A percentile compares a stretch with the other conserved stretches of the same genome.
Evolutionary conservation across 345 rosid genomes (phyloP).

Genomic region (Acer saccharum): DNA sequence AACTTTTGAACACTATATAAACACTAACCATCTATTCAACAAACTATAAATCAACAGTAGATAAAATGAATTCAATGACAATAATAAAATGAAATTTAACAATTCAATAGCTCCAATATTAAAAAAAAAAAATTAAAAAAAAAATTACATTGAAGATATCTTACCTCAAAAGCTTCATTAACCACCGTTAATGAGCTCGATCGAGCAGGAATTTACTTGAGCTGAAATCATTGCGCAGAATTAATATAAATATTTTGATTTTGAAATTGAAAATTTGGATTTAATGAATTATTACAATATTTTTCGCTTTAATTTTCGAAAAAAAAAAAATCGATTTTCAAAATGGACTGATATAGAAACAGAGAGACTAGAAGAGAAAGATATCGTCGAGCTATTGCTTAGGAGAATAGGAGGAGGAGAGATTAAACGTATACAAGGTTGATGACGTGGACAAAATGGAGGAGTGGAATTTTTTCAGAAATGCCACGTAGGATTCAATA

Average conservation of each 20-base stretch:
- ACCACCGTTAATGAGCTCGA: slow-evolving; percentile 31
- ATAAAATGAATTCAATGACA: slow-evolving; percentile 16
- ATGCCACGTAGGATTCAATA: slow-evolving; percentile 38
- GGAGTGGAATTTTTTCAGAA: slow-evolving; percentile 28
- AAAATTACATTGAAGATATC: slow-evolving; percentile 17
- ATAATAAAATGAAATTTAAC: slow-evolving; percentile 5
- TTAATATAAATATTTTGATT: slow-evolving; percentile 5
- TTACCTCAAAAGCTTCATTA: slow-evolving; percentile 25
- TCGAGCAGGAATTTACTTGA: background rate
- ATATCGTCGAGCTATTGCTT: slow-evolving; percentile 27
- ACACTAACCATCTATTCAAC: slow-evolving; percentile 4
- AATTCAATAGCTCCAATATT: background rate
- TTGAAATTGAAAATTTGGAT: background rate
- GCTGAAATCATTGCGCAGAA: slow-evolving; percentile 19
- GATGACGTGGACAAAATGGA: slow-evolving; percentile 56
- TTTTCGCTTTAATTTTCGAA: background rate
- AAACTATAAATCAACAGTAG: slow-evolving; percentile 8
- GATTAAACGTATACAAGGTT: slow-evolving; percentile 17
- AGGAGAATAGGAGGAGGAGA: slow-evolving; percentile 25
- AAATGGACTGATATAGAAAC: slow-evolving; percentile 26
- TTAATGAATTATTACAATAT: background rate
- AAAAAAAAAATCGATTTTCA: background rate
- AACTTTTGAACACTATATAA: background rate
- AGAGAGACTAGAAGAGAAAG: slow-evolving; percentile 22
- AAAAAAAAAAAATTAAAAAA: background rate